Evolutionary conservation across 805 yeast genomes (phyloP), one percentile per base, ranked within the genome.

Genomic region (Blastobotrys mokoenaii): DNA sequence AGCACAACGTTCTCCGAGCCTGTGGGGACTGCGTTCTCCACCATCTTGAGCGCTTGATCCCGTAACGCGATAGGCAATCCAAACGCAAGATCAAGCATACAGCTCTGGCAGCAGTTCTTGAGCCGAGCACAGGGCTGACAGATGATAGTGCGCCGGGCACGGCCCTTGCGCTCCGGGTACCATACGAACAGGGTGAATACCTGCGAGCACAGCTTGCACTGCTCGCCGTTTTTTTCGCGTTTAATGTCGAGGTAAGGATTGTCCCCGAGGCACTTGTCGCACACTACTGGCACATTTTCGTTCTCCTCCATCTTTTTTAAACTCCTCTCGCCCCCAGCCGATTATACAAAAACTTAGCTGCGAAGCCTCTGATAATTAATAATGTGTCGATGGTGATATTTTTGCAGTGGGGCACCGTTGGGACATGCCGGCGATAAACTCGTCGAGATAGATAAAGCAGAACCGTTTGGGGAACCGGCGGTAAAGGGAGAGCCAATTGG

Each of bases 21-120:
- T 1, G 66, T 65, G 29, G 56, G 31, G 14, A 50, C 53, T 32
- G 58, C 60, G 12, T 71, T 66, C 12, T 80, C 81, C 1, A 89
- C 82, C 72, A 86, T 71, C 53, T 79, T 78, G 55, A 88, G 62
- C 3, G 95, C 84, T 1, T 86, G 79, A 56, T 89, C 96, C 51
- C 96, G 69, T 5, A 87, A 65, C 9, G 80, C 77, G 14, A 87
- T 60, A 0, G 95, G 86, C n/a, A 93, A 76, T 2, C 88, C 85
- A 66, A 79, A 84, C 25, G 81, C 76, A 36, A 89, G 66, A 65
- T 90, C 97, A 30, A 83, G 62, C 77, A 87, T 74, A 62, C 98
- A 90, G 18, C 79, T 67, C 61, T 93, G 97, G 59, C 98, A 90
- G 55, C 94, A 82, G 64, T 85, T 82, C 48, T 82, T 73, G 38